A percentile compares a stretch with the other conserved stretches of the same genome.
Evolutionary conservation across 2,329 filamentous ascomycete genomes (phyloP).

Genomic region (Paracoccidioides brasiliensis): DNA sequence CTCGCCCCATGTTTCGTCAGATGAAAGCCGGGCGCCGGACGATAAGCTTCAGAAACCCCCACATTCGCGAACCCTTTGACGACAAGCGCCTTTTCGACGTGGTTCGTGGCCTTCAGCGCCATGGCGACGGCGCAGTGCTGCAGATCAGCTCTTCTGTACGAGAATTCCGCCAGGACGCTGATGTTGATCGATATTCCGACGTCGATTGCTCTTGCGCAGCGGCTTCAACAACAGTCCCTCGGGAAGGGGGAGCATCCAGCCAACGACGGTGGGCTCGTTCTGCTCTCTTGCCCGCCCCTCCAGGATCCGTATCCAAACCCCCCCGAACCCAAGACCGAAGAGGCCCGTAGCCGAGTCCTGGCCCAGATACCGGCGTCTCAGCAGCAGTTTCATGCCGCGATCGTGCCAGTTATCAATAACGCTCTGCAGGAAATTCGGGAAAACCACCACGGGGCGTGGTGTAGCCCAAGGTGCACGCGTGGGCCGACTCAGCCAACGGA

Average conservation of each 20-base stretch:
- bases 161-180: constrained; percentile 32
- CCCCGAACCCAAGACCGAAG: constrained; percentile 38
- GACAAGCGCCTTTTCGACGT: background rate
- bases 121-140: background rate
- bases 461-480: constrained; percentile 14
- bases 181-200: constrained; percentile 45
- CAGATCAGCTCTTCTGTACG: constrained; percentile 37
- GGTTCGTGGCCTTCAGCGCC: background rate
- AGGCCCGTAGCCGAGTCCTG: constrained; percentile 30
- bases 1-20: no score
- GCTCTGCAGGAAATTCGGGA: constrained; percentile 26
- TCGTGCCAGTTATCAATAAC: constrained; percentile 21
- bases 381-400: constrained; percentile 17
- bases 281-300: constrained; percentile 36
- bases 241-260: constrained; percentile 12
- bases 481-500: background rate
- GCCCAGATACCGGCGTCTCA: constrained; percentile 22
- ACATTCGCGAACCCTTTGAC: background rate
- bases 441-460: constrained; percentile 20
- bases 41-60: no score
- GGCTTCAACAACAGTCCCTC: constrained; percentile 12
- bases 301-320: constrained; percentile 35
- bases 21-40: no score
- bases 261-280: constrained; percentile 5
- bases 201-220: constrained; percentile 44